Evolutionary conservation across 2,329 filamentous ascomycete species (phyloP).

Genomic region (Amphichorda felina): DNA sequence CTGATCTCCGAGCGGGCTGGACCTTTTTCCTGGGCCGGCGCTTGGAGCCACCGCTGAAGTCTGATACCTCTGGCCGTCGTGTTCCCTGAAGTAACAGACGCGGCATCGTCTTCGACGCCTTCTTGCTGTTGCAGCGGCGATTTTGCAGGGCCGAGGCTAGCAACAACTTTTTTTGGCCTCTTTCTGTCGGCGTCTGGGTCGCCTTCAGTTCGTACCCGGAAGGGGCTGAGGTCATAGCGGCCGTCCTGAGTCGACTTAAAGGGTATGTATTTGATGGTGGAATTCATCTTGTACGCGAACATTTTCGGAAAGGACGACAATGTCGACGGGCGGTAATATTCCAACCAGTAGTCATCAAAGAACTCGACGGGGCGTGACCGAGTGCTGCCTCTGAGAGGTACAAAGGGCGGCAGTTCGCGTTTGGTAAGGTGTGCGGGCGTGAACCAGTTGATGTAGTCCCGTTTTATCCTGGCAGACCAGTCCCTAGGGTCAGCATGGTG

Average conservation of each 20-base stretch:
- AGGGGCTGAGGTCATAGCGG: slow-evolving; percentile 77
- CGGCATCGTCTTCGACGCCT: slow-evolving; percentile 23
- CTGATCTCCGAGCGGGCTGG: slow-evolving; percentile 5
- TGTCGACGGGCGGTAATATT: slow-evolving; percentile 85
- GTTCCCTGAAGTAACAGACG: slow-evolving; percentile 25
- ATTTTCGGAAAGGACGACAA: slow-evolving; percentile 86
- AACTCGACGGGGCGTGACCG: slow-evolving; percentile 37
- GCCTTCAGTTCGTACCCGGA: slow-evolving; percentile 60
- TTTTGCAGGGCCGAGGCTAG: background rate
- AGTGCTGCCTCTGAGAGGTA: slow-evolving; percentile 22
- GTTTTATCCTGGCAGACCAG: slow-evolving; percentile 49
- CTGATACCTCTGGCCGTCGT: slow-evolving; percentile 34
- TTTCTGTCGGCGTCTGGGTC: slow-evolving; percentile 51
- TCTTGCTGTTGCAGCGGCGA: slow-evolving; percentile 1
- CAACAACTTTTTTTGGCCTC: slow-evolving; percentile 51
- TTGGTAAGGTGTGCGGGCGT: slow-evolving; percentile 60
- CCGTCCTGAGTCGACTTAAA: slow-evolving; percentile 61
- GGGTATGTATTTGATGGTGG: slow-evolving; percentile 72
- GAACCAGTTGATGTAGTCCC: slow-evolving; percentile 85
- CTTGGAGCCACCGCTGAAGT: slow-evolving; percentile 51
- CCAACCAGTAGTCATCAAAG: slow-evolving; percentile 93
- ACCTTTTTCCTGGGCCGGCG: slow-evolving; percentile 20
- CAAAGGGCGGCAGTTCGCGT: slow-evolving; percentile 38
- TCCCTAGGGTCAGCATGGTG: slow-evolving; percentile 76
- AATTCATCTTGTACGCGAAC: slow-evolving; percentile 87